Conservation (phyloP, 495 filamentous ascomycete genomes). For the Aspergillus cavernicola region DNA sequence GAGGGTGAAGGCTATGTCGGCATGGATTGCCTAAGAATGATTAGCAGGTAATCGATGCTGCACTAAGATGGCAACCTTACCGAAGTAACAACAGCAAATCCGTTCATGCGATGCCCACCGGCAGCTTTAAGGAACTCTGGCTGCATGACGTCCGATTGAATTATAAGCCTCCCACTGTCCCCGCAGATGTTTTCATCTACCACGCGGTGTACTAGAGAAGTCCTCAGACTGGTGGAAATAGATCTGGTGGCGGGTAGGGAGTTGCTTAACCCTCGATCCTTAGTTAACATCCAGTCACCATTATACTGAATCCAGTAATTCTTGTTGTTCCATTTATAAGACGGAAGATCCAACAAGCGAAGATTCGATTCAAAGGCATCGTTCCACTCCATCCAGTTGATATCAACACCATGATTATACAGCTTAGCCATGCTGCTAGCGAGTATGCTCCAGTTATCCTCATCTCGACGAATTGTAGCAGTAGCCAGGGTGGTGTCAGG, state of each 20-base stretch:
- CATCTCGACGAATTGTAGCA: constrained; percentile 38
- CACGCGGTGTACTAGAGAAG: constrained; percentile 20
- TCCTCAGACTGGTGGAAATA: neutral
- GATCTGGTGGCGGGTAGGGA: neutral
- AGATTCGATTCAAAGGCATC: constrained; percentile 53
- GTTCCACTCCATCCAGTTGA: constrained; percentile 63
- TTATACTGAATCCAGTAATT: constrained; percentile 45
- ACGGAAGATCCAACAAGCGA: constrained; percentile 59
- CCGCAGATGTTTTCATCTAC: constrained; percentile 20
- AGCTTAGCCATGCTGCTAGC: constrained; percentile 48
- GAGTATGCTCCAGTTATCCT: constrained; percentile 53
- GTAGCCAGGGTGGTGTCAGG: constrained; percentile 31
- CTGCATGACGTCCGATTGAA: constrained; percentile 32
- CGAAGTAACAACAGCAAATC: constrained; percentile 33
- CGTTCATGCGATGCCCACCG: constrained; percentile 38
- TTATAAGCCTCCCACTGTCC: constrained; percentile 15
- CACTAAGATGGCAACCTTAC: constrained; percentile 27
- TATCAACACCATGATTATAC: constrained; percentile 51
- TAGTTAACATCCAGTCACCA: constrained; percentile 30
- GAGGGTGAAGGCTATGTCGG: too few species aligned
- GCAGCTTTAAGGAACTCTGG: constrained; percentile 28
- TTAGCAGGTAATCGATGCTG: neutral
- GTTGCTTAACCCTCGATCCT: constrained; percentile 12
- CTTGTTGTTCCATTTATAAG: constrained; percentile 49
- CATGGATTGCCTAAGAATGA: constrained; percentile 8